phyloP scores from a whole-genome alignment of 345 rosid species.

The Camelina hispida region DNA sequence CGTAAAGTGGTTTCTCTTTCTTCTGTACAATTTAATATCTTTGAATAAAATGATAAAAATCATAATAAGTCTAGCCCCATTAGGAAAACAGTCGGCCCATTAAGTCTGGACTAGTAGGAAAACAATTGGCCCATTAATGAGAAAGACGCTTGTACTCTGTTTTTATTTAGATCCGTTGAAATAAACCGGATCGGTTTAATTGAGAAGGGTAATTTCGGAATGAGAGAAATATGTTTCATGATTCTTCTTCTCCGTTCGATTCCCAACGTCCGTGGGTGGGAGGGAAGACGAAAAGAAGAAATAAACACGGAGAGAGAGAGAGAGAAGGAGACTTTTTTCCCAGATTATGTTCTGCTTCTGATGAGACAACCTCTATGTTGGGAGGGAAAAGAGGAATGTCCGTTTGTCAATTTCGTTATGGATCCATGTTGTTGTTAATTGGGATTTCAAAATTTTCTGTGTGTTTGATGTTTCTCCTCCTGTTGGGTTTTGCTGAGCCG shows the following conservation, averaged over 20 bases:
- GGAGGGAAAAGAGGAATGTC: not conserved
- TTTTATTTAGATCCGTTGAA: not conserved
- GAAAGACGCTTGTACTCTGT: not conserved
- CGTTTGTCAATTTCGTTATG: not conserved
- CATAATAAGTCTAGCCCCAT: conserved; percentile 14
- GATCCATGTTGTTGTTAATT: conserved; percentile 15
- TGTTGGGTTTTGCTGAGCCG: conserved; percentile 12
- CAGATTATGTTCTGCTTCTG: not conserved
- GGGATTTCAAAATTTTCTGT: not conserved
- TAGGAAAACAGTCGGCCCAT: not conserved
- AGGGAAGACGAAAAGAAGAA: conserved; percentile 38
- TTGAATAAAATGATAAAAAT: not conserved
- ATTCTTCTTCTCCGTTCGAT: conserved; percentile 26
- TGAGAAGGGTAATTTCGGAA: conserved; percentile 32
- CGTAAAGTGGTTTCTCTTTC: not conserved
- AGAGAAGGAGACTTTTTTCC: not conserved
- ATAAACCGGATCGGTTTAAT: conserved; percentile 33
- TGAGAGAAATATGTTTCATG: not conserved
- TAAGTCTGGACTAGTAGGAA: conserved; percentile 16
- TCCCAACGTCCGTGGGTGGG: conserved; percentile 39
- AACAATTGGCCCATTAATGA: conserved; percentile 4
- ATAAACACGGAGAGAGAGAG: not conserved
- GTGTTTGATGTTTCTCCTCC: conserved; percentile 3
- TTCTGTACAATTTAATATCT: not conserved
- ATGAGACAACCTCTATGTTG: not conserved